A percentile compares a stretch with the other conserved stretches of the same genome.
phyloP scores from a whole-genome alignment of 257 asterid genomes.

The Solanum paucissectum region DNA sequence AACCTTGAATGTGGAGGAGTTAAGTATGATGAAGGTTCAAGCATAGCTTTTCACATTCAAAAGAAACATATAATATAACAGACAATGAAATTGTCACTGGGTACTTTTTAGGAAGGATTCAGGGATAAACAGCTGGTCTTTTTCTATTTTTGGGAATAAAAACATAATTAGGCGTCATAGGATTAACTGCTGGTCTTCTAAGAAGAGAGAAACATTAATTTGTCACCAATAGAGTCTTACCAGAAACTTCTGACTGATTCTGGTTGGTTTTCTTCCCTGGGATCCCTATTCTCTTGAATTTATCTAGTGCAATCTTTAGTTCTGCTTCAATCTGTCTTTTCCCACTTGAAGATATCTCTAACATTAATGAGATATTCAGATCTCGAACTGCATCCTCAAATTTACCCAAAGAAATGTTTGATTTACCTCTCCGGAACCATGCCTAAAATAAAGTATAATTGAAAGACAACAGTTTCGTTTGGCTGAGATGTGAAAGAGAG shows the following conservation, averaged over 20 bases:
- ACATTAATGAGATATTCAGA: conserved; percentile 46
- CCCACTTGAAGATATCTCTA: conserved; percentile 61
- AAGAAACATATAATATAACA: background rate
- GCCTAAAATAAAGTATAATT: conserved; percentile 35
- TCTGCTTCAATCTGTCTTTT: conserved; percentile 69
- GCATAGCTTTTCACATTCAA: background rate
- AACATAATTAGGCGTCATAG: background rate
- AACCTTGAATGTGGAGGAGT: background rate
- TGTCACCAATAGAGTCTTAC: background rate
- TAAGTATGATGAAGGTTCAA: background rate
- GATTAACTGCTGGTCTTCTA: background rate
- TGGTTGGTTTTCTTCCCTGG: conserved; percentile 19
- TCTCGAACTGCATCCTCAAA: conserved; percentile 56
- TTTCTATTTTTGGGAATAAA: background rate
- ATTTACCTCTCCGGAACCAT: conserved; percentile 89
- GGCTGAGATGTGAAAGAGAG: background rate
- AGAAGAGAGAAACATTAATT: background rate
- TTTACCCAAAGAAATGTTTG: conserved; percentile 62
- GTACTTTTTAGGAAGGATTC: background rate
- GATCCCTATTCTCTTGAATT: conserved; percentile 16
- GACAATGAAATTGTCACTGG: background rate
- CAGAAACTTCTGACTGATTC: conserved; percentile 27
- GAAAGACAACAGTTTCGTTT: background rate
- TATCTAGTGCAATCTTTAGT: conserved; percentile 24
- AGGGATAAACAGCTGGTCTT: background rate